Evolutionary conservation across 2,329 filamentous ascomycete genomes (phyloP), one percentile per base, ranked within the genome.

Genomic region (Calonectria multiphialidica): DNA sequence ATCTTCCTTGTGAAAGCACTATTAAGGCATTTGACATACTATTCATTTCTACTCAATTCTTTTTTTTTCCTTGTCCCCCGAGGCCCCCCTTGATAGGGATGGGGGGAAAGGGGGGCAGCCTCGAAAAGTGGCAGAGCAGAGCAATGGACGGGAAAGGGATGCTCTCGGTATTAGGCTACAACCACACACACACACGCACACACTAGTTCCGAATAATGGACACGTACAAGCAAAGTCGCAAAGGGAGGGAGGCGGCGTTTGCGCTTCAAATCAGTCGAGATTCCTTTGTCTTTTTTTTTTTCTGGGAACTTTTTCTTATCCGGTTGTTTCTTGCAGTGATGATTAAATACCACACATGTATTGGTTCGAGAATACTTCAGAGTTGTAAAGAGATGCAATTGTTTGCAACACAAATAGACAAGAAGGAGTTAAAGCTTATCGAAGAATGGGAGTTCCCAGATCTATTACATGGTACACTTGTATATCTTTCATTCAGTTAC

Each of bases 381-480:
- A 40, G 53, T 59, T 25, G 35, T 40, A 9, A 57, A 68, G 45
- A 72, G 53, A 57, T 23, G 23, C 67, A 45, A 16, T 45, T 57
- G 28, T 18, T n/a, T 49, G n/a, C 44, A 47, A 47, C 44, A 23
- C 7, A 47, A 10, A 44, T 42, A 40, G 33, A 50, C 13, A 35
- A 15, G 21, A 12, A 8, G 55, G 33, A 25, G 25, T 59, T n/a
- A 40, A 59, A 33, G 21, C 21, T 44, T 66, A 62, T 37, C 50
- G 25, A 47, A 62, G 47, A 53, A 71, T 70, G 49, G 72, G 66
- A 74, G 73, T 72, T 71, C 72, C 70, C 63, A 70, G 47, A 72
- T 72, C 65, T 76, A 71, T 74, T 70, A 72, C 66, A 72, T 68
- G 57, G 63, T 71, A 72, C 66, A 63, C 33, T 53, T 61, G 53